Base-by-base conservation (phyloP, 371 early-diverging fungal genomes). In the Nematocida ausubeli region DNA sequence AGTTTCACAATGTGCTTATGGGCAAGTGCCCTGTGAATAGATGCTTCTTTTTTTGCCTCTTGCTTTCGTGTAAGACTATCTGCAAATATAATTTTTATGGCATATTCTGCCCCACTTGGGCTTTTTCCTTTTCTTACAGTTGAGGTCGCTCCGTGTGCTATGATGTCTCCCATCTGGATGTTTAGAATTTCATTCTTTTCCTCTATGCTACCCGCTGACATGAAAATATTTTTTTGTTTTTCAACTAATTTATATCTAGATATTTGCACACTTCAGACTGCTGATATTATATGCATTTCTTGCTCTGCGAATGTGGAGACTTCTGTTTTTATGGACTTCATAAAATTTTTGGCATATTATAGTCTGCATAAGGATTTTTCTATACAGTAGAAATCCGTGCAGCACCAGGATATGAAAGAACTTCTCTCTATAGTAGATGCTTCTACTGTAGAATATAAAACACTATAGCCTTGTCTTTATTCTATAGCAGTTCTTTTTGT, bases 1-100 rank as follows among this genome's bases (percentile, higher is more conserved):
- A 93, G 86, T 73, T 87, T 86, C 34, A 92, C 88, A 51, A 95
- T 90, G 49, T 91, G 90, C 30, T 88, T 86, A 81, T 93, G 92
- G 35, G 87, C 87, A 32, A 94, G 81, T 64, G 89, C 89, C n/a
- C 90, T 88, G 88, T 93, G 91, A 73, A 93, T 91, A 56, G 88
- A 86, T 0, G 90, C 89, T 81, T 95, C 95, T 83, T 92, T 92
- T 67, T 72, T 64, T 73, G 71, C 63, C 5, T 47, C 50, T 42
- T 68, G 40, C 26, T 37, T 19, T 30, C 50, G 16, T n/a, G 58
- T 70, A 2, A 22, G 16, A 40, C 24, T n/a, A 24, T 72, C 67
- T n/a, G 58, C 57, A 22, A 22, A 44, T 26, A 85, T 73, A 9
- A 85, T 75, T 73, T 85, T 85, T 26, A 85, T 60, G 3, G 83